Evolutionary conservation across 305 asterid genomes (phyloP).

Genomic region (Solanum aculeatissimum): DNA sequence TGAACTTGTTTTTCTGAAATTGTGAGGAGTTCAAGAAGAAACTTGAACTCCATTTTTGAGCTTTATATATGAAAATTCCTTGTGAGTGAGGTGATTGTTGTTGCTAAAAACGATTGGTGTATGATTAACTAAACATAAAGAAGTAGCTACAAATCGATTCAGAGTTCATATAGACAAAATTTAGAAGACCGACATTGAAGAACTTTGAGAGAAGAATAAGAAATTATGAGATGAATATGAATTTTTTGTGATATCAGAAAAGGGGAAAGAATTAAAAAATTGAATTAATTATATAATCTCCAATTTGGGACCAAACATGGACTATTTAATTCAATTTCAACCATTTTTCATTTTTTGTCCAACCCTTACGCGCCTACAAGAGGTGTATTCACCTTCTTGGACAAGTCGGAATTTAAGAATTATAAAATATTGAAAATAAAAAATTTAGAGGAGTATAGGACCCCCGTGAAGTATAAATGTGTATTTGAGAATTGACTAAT

Average conservation of each 20-base stretch:
- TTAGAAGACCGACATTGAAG: too few species aligned
- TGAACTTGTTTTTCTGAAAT: too few species aligned
- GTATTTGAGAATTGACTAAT: too few species aligned
- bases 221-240: too few species aligned
- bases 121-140: too few species aligned
- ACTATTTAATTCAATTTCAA: neutral
- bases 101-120: too few species aligned
- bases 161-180: too few species aligned
- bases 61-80: neutral
- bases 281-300: neutral
- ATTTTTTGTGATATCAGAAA: neutral
- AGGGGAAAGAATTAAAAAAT: neutral
- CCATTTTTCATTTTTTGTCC: neutral
- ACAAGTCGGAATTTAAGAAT: neutral
- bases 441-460: rapidly evolving
- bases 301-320: neutral
- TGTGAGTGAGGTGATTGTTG: neutral
- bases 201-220: too few species aligned
- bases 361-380: neutral
- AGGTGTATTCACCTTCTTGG: neutral
- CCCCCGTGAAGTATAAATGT: too few species aligned
- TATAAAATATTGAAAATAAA: too few species aligned
- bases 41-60: neutral
- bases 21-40: neutral
- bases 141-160: too few species aligned